Evolutionary conservation across 2,329 filamentous ascomycete species (phyloP).

Genomic region (Verticillium albo-atrum): DNA sequence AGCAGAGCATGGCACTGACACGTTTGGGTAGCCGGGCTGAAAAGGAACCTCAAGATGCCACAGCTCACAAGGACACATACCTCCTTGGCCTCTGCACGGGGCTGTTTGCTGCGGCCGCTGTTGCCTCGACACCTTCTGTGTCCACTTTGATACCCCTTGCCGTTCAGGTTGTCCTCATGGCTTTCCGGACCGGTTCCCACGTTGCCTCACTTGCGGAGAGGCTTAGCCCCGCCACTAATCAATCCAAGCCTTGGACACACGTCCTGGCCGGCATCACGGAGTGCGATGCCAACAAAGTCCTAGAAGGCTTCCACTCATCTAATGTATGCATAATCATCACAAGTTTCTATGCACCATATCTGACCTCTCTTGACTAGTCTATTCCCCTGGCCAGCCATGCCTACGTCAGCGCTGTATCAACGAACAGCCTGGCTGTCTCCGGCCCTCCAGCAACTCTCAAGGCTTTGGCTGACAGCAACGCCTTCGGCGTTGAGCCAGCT

Average conservation of each 20-base stretch:
- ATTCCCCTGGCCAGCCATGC: conserved; percentile 39
- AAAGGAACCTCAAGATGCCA: conserved; percentile 50
- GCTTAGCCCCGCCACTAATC: conserved; percentile 31
- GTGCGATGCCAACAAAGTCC: conserved; percentile 41
- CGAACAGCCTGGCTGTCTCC: conserved; percentile 46
- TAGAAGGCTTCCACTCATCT: conserved; percentile 54
- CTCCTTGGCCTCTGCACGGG: conserved; percentile 66
- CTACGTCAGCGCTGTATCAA: conserved; percentile 50
- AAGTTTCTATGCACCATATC: background rate
- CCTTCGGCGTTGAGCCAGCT: conserved; percentile 37
- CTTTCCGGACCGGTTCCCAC: conserved; percentile 60
- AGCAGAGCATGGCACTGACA: conserved; percentile 18
- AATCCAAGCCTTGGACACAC: conserved; percentile 61
- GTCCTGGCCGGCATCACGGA: conserved; percentile 56
- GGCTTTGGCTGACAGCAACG: conserved; percentile 32
- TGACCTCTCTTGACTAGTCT: conserved; percentile 21
- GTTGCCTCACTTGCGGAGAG: conserved; percentile 45
- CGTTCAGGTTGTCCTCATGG: conserved; percentile 59
- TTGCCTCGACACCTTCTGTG: conserved; percentile 59
- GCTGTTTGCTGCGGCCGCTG: conserved; percentile 63
- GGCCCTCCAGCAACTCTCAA: conserved; percentile 47
- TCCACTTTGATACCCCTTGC: conserved; percentile 58
- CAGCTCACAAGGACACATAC: conserved; percentile 44
- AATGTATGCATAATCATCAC: conserved; percentile 33
- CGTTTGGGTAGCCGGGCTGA: conserved; percentile 38